Evolutionary conservation across 257 asterid genomes (phyloP), one percentile per base, ranked within the genome.

Genomic region (Linderniella brevidens): DNA sequence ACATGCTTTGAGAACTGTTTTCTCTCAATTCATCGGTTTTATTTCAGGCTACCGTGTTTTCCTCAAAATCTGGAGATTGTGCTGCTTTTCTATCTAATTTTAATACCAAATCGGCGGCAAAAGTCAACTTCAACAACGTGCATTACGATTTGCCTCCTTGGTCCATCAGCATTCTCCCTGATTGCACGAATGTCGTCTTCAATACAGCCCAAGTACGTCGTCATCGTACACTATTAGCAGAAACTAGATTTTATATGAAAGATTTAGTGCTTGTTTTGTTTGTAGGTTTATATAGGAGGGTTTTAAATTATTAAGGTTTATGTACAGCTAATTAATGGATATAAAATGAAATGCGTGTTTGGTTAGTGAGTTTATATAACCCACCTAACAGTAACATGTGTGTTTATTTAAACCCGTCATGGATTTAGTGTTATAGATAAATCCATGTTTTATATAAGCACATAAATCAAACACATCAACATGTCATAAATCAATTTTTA

Each of bases 121-220:
- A 59, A 66, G 99, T 90, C 58, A 66, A 69, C 76, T 90, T 85
- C 69, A 81, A 85, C 59, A 81, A 85, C 75, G 59, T 72, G 81
- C 94, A 81, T 57, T 85, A 81, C 45, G 66, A 59, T 58, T 63
- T 90, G 53, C 94, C 92, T 55, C 93, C 99, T 46, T 90, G 96
- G 99, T 90, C 96, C 19, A 79, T 90, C 60, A 85, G 99, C 72
- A 85, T 90, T 59, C 94, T 90, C 45, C 93, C 94, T 0, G 94
- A 81, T 59, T 90, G 99, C 92, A 73, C 74, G 65, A 81, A 72
- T 37, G 96, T 70, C 5, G 96, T 71, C 53, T 90, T 79, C 64
- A 90, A 81, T 50, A 85, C 99, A 25, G 99, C 99, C 66, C 79
- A 77, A 54, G 99, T 85, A 81, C 0, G 93, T 59, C 13, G 20